Evolutionary conservation across 1,284 basidiomycete species (phyloP), one percentile per base, ranked within the genome.

Genomic region (Cystobasidiaceae sp.): DNA sequence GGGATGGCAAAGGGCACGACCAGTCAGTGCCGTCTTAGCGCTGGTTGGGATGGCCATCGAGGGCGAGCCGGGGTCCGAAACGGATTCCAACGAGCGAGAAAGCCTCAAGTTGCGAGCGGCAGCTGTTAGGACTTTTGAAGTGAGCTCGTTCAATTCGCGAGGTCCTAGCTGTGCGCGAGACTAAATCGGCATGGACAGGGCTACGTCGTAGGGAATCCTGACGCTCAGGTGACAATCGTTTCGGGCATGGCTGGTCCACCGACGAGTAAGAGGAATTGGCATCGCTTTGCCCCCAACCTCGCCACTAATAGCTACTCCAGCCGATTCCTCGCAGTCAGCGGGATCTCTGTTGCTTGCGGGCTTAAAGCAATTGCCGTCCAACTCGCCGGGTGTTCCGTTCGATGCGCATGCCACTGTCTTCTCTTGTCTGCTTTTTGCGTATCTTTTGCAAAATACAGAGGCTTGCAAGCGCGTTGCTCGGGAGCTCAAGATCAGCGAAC

Each of bases 331-430:
- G 1, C 74, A 75, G 21, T 78, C 80, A 0, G 80, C 81, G 0
- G 82, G 82, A 15, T 77, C 77, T 3, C 70, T 81, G 37, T 79
- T 83, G 41, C 74, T 83, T 4, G 77, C 80, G 6, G 81, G 79
- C 21, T 72, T 83, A 19, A 75, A 79, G 6, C 78, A 80, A 50
- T 74, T 76, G 46, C 77, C 79, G 13, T 68, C 73, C 8, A 45
- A 73, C 4, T 73, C 77, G 8, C 77, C 75, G 0, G 70, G 74
- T 32, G 71, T 73, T 5, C 57, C 71, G 1, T 80, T 81, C 67
- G 82, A 83, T 71, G 80, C 81, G 0, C 82, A 83, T 72, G 78
- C 78, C 19, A 75, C 79, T 15, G 74, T 81, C 27, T 82, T 81
- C 73, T 77, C 80, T 3, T 80, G 77, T 54, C 76, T 81, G 13